Evolutionary conservation across 805 yeast genomes (phyloP).

Genomic region (Starmera dryadoides): DNA sequence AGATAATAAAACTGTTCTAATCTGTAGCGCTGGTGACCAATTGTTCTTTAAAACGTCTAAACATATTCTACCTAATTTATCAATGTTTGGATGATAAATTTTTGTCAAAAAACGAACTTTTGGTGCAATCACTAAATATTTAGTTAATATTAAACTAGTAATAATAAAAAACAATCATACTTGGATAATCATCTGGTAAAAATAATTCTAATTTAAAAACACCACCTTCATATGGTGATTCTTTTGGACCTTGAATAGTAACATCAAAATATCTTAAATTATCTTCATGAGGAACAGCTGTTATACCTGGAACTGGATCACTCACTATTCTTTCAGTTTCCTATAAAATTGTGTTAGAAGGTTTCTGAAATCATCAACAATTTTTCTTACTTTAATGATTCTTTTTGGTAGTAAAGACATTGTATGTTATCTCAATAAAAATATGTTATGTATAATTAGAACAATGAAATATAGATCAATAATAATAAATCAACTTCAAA

Average conservation of each 20-base stretch:
- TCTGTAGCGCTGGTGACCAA: slow-evolving; percentile 98
- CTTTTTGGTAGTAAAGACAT: slow-evolving; percentile 66
- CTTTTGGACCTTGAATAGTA: slow-evolving; percentile 82
- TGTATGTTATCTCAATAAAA: background rate
- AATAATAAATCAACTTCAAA: no score
- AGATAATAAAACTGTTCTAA: slow-evolving; percentile 83
- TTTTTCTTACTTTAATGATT: slow-evolving; percentile 79
- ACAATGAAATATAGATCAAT: no score
- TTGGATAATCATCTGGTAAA: slow-evolving; percentile 95
- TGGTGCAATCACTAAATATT: slow-evolving; percentile 72
- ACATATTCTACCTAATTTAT: slow-evolving; percentile 90
- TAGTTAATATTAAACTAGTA: background rate
- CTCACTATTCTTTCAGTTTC: slow-evolving; percentile 89
- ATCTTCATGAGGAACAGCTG: slow-evolving; percentile 90
- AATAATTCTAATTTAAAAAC: slow-evolving; percentile 76
- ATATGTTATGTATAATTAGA: no score
- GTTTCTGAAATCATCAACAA: no score
- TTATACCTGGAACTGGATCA: slow-evolving; percentile 96
- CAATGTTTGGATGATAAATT: slow-evolving; percentile 95
- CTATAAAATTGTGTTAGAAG: slow-evolving; percentile 26
- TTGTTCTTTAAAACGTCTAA: slow-evolving; percentile 89
- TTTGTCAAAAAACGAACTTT: slow-evolving; percentile 89
- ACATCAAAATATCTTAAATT: slow-evolving; percentile 91
- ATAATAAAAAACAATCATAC: slow-evolving; percentile 11
- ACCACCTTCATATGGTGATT: slow-evolving; percentile 89